These are phyloP conservation scores for Ganoderma meredithae DNA, from an alignment of 1,284 basidiomycete species.

Conservation along the genomic window DNA sequence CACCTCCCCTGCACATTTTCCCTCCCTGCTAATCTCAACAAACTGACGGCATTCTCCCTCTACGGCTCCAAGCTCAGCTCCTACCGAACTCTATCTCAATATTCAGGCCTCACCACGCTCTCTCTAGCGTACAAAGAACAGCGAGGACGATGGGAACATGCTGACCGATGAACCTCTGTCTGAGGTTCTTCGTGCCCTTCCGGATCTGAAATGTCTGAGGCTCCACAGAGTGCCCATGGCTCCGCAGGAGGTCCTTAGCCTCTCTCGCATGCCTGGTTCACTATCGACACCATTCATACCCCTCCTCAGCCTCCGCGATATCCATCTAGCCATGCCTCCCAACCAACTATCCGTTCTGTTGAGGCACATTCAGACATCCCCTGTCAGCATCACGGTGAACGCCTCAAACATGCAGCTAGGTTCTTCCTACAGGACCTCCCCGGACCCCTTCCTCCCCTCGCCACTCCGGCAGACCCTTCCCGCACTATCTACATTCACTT, in stretches of 20 bases:
- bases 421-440: background rate
- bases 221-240: background rate
- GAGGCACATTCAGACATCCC: background rate
- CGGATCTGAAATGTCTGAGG: background rate
- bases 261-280: background rate
- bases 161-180: background rate
- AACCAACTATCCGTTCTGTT: background rate
- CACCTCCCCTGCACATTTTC: background rate
- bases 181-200: background rate
- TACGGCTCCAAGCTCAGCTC: background rate
- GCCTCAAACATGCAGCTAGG: background rate
- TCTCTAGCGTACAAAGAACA: background rate
- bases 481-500: background rate
- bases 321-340: background rate
- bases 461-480: background rate
- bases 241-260: background rate
- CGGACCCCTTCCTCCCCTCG: background rate
- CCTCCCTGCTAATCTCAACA: background rate
- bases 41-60: background rate
- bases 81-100: background rate
- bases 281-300: background rate
- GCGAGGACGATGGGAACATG: background rate
- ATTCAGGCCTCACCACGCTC: background rate
- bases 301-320: background rate
- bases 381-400: background rate